These are phyloP conservation scores for Pythium periplocum DNA, from an alignment of 352 stramenopile genomes.

Conservation along the genomic window DNA sequence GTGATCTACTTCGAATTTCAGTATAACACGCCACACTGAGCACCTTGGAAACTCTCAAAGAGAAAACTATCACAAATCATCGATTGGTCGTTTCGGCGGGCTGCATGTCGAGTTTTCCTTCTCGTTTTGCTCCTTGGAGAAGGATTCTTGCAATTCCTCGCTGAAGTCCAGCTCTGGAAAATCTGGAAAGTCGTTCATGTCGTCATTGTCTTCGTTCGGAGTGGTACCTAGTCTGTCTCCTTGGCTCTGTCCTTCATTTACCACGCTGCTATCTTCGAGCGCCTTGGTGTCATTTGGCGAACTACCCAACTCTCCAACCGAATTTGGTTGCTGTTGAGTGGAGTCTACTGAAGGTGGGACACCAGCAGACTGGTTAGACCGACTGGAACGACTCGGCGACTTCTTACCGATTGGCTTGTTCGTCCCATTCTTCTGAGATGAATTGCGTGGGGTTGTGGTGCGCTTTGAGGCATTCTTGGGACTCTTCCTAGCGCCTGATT, in stretches of 20 bases:
- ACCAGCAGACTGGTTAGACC: slow-evolving; percentile 4
- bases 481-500: slow-evolving; percentile 15
- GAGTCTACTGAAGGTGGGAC: no score
- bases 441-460: slow-evolving; percentile 8
- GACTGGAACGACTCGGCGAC: slow-evolving; percentile 1
- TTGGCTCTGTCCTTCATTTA: no score
- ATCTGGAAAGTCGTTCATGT: slow-evolving; percentile 69
- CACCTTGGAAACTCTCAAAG: no score
- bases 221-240: no score
- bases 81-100: slow-evolving; percentile 57
- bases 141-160: slow-evolving; percentile 46
- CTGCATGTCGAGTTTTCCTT: slow-evolving; percentile 62
- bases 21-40: no score
- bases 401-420: slow-evolving; percentile 17
- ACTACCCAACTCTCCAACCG: no score
- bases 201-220: slow-evolving; percentile 36
- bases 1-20: slow-evolving; percentile 6
- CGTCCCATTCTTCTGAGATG: slow-evolving; percentile 9
- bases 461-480: slow-evolving; percentile 14
- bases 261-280: no score
- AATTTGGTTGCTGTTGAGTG: no score
- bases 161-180: slow-evolving; percentile 73
- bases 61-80: slow-evolving; percentile 31
- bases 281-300: no score
- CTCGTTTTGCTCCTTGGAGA: slow-evolving; percentile 38